These are phyloP conservation scores for Colletotrichum falcatum DNA, from an alignment of 2,329 filamentous ascomycete genomes.

Conservation along the genomic window DNA sequence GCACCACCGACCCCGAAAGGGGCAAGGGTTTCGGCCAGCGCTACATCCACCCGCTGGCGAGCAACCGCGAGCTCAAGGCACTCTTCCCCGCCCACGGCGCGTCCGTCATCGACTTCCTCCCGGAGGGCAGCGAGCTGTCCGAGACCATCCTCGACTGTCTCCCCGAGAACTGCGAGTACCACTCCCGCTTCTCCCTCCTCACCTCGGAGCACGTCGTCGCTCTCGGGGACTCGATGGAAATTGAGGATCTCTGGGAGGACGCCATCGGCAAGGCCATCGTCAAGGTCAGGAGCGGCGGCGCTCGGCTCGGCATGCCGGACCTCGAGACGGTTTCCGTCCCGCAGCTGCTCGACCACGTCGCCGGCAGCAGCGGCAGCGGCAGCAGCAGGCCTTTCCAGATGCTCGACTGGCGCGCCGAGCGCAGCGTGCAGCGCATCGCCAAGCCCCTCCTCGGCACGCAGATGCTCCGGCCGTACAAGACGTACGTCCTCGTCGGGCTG, in stretches of 20 bases:
- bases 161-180: slow-evolving; percentile 47
- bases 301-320: slow-evolving; percentile 8
- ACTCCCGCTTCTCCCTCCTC: slow-evolving; percentile 41
- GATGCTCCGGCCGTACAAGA: slow-evolving; percentile 48
- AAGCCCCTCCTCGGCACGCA: slow-evolving; percentile 44
- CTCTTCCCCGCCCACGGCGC: slow-evolving; percentile 44
- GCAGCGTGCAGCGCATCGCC: slow-evolving; percentile 45
- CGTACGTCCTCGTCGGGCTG: slow-evolving; percentile 50
- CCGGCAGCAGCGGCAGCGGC: neutral
- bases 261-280: slow-evolving; percentile 43
- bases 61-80: slow-evolving; percentile 46
- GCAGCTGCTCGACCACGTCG: slow-evolving; percentile 43
- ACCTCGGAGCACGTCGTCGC: slow-evolving; percentile 25
- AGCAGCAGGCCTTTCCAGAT: slow-evolving; percentile 46
- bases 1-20: slow-evolving; percentile 41
- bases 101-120: slow-evolving; percentile 51
- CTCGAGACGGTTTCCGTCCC: slow-evolving; percentile 44
- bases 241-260: slow-evolving; percentile 42
- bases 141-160: slow-evolving; percentile 43
- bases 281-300: slow-evolving; percentile 17
- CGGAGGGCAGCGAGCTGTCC: slow-evolving; percentile 45
- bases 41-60: slow-evolving; percentile 47
- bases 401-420: slow-evolving; percentile 55
- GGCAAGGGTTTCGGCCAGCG: slow-evolving; percentile 11
- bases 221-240: slow-evolving; percentile 20